Evolutionary conservation across 1,284 basidiomycete genomes (phyloP), one percentile per base, ranked within the genome.

Genomic region (Neonothopanus nambi): DNA sequence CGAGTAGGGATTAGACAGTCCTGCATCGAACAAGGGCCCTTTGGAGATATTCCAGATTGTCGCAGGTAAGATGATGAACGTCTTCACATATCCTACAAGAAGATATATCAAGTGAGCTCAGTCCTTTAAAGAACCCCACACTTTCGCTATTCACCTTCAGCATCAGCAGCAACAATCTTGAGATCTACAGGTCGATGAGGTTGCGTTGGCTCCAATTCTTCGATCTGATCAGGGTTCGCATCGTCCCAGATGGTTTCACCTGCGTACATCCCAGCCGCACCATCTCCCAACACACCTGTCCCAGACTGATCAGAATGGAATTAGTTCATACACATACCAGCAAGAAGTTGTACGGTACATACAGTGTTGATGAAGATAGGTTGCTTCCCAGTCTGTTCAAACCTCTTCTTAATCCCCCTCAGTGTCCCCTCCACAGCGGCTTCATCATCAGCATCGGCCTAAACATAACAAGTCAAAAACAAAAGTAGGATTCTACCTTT

Each of bases 301-400:
- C 51, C 56, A 38, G 57, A 61, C 55, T 61, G n/a, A n/a, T n/a
- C n/a, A n/a, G n/a, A 20, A 28, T n/a, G 11, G n/a, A n/a, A 30
- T 23, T 30, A 38, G 30, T 11, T 33, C 9, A n/a, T n/a, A n/a
- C n/a, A 45, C 23, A 3, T 17, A 30, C 3, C 23, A 3, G 9
- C 26, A 20, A 24, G 9, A 9, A 43, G 40, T 12, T 23, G 13
- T 28, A 26, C 26, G n/a, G 35, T 6, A 66, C 75, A 48, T 57
- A 81, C 80, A 1, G 79, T 81, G 60, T 82, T 77, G 40, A 84
- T 81, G 36, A 79, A 68, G 40, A 76, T 71, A 1, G 78, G 72
- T 5, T 65, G 55, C 11, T 67, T 71, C 8, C 77, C 77, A n/a
- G 70, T 71, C 24, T 60, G 65, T 20, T 74, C 68, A 52, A 74